phyloP scores from a whole-genome alignment of 768 basidiomycete genomes.

The Lyophyllum decastes region DNA sequence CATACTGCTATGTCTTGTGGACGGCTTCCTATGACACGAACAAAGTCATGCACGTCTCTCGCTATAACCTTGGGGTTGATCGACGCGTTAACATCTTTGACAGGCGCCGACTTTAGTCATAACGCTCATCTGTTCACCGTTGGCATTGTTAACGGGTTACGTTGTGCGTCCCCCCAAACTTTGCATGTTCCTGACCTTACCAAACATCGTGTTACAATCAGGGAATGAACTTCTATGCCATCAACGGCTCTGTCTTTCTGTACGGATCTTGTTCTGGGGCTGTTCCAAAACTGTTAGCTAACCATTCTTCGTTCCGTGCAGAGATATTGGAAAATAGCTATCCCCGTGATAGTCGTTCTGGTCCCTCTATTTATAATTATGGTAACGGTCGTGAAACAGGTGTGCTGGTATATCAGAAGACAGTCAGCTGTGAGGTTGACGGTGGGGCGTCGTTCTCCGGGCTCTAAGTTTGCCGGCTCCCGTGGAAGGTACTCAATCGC shows the following conservation, averaged over 20 bases:
- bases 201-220: conserved; percentile 21
- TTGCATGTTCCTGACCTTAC: neutral
- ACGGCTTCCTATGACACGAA: conserved; percentile 75
- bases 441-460: neutral
- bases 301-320: neutral
- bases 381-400: conserved; percentile 49
- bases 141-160: conserved; percentile 72
- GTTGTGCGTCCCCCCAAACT: conserved; percentile 35
- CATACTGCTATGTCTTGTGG: conserved; percentile 28
- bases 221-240: conserved; percentile 71
- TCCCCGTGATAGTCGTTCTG: conserved; percentile 58
- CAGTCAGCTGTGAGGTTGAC: conserved; percentile 21
- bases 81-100: conserved; percentile 1
- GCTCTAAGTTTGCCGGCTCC: neutral
- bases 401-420: conserved; percentile 43
- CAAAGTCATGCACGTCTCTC: conserved; percentile 55
- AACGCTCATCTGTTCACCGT: conserved; percentile 70
- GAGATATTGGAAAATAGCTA: conserved; percentile 69
- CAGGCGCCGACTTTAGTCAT: conserved; percentile 65
- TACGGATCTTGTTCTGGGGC: conserved; percentile 30
- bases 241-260: conserved; percentile 49
- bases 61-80: neutral
- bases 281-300: too few species aligned
- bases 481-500: neutral
- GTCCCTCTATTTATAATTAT: conserved; percentile 52